These are phyloP conservation scores for Erodium chrysanthum DNA, from an alignment of 441 rosid genomes.

Conservation along the genomic window DNA sequence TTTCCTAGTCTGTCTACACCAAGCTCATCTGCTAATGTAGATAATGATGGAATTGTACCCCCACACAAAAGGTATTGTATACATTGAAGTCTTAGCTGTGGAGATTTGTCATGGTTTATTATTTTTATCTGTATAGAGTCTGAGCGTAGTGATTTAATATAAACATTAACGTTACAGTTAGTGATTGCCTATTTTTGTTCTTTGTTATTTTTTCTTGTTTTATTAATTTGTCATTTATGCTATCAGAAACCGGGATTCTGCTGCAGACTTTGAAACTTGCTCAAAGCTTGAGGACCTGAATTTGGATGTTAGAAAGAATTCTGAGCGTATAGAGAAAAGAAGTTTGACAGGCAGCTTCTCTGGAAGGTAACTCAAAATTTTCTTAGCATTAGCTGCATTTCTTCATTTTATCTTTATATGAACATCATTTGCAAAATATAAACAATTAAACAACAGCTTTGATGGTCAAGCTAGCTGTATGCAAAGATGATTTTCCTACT, in stretches of 20 bases:
- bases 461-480: neutral
- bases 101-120: neutral
- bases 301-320: constrained; percentile 52
- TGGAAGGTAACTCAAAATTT: constrained; percentile 38
- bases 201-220: constrained; percentile 3
- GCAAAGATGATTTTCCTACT: neutral
- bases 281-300: constrained; percentile 66
- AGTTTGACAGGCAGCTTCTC: constrained; percentile 24
- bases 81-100: constrained; percentile 2
- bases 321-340: constrained; percentile 28
- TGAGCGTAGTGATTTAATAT: neutral
- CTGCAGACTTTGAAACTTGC: constrained; percentile 55
- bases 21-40: constrained; percentile 26
- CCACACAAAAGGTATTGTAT: constrained; percentile 37
- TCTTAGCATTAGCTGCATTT: constrained; percentile 3
- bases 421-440: neutral
- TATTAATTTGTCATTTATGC: constrained; percentile 16
- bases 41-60: constrained; percentile 28
- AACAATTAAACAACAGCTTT: neutral
- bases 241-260: constrained; percentile 36
- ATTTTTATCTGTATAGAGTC: neutral
- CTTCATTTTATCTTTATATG: neutral
- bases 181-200: neutral
- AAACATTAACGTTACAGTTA: neutral
- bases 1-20: constrained; percentile 21